Evolutionary conservation across 169 alveolate genomes (phyloP), one percentile per base, ranked within the genome.

Genomic region (Hammondia hammondi): DNA sequence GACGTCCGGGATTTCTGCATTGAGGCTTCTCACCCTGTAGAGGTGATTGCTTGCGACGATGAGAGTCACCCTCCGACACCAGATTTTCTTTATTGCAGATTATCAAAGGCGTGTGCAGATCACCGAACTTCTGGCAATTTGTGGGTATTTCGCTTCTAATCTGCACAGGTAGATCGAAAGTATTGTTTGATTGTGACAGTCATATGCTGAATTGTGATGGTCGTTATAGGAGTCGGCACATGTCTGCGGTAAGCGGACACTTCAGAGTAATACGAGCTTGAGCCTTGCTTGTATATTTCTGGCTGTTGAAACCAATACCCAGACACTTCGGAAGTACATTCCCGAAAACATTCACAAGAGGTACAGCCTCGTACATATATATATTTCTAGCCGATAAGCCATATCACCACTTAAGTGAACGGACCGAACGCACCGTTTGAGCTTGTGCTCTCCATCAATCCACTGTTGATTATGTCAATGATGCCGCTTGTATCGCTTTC

Each of bases 261-360:
- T 52, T 52, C 61, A 9, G 29, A 46, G 19, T 5, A 1, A 52
- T 52, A 52, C 61, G 3, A 14, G 19, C 19, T 7, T 0, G 61
- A 52, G 61, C 61, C 61, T 52, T 14, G 19, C 19, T 52, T 52
- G 61, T 14, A 52, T 10, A 52, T 52, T 52, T 52, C 61, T 52
- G 61, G 61, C 61, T 52, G 9, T 52, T 52, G 61, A 7, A 52
- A 48, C 10, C 57, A 48, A 29, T 46, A 19, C 32, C 43, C 88
- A 92, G 95, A 71, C 95, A 92, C 67, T 92, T 92, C 32, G 95
- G 95, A 17, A 92, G 95, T 84, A 92, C 95, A 12, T 92, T 92
- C 45, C 95, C 95, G n/a, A 92, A 92, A 71, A 84, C 88, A 12
- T 92, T 45, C 81, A 92, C 95, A 6, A 73, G 95, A 29, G 72